Evolutionary conservation across 139 green algal genomes (phyloP).

Genomic region (Chlamydomonas sp.): DNA sequence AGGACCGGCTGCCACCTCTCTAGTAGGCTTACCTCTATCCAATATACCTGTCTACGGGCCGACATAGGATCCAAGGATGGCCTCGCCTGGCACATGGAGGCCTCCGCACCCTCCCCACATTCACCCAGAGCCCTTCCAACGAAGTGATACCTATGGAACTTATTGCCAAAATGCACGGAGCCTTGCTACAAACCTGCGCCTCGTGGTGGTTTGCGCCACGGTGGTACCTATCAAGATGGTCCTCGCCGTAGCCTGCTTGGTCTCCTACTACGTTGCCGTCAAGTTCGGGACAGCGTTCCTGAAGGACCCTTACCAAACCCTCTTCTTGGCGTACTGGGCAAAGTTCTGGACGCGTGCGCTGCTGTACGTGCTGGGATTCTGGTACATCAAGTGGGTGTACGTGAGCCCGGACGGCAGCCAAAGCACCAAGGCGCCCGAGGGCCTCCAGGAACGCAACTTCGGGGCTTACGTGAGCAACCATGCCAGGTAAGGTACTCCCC

Average conservation of each 20-base stretch:
- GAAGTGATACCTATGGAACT: not conserved
- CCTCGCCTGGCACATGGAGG: not conserved
- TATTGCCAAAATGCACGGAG: not conserved
- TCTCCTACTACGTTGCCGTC: conserved; percentile 61
- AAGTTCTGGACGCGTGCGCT: conserved; percentile 64
- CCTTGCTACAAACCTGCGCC: not conserved
- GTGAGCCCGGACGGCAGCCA: conserved; percentile 17
- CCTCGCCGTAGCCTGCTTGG: conserved; percentile 27
- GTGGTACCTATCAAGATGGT: conserved; percentile 63
- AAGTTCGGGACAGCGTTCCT: conserved; percentile 5
- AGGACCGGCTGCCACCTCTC: too few relatives aligned
- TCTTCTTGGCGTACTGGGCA: conserved; percentile 53
- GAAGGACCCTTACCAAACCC: not conserved
- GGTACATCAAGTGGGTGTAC: conserved; percentile 61
- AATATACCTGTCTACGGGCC: too few relatives aligned
- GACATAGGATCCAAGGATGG: too few relatives aligned
- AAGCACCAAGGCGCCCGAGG: not conserved
- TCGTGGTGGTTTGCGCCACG: conserved; percentile 54
- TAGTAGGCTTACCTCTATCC: too few relatives aligned
- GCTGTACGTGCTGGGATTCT: conserved; percentile 82
- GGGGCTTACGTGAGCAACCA: conserved; percentile 23
- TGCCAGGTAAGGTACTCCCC: not conserved
- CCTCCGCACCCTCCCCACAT: not conserved
- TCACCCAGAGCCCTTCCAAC: not conserved
- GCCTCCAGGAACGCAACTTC: not conserved